Conservation (phyloP, 2,329 filamentous ascomycete genomes). For the Coniochaeta ligniaria region DNA sequence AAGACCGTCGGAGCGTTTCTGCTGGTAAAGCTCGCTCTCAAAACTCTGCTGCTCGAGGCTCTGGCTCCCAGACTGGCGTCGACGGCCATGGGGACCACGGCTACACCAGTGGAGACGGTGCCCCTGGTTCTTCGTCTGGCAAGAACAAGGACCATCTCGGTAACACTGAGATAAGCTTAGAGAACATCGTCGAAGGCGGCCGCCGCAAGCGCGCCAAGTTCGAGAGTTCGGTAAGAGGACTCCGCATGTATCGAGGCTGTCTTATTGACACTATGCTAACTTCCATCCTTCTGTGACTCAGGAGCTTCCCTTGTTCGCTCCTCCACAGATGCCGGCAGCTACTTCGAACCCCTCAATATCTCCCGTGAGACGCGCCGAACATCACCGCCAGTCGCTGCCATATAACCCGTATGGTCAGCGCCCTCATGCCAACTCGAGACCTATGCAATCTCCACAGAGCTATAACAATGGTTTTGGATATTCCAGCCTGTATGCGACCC, state of each 20-base stretch:
- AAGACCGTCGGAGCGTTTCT: constrained; percentile 72
- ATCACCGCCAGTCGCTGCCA: constrained; percentile 65
- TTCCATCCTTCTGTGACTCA: constrained; percentile 27
- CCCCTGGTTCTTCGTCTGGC: constrained; percentile 67
- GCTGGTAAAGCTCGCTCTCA: constrained; percentile 62
- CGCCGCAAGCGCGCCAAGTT: constrained; percentile 90
- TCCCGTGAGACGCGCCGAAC: constrained; percentile 72
- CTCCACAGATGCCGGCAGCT: constrained; percentile 85
- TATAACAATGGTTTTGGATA: constrained; percentile 52
- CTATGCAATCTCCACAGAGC: constrained; percentile 78
- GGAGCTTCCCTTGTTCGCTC: constrained; percentile 94
- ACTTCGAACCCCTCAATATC: constrained; percentile 98
- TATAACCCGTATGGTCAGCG: constrained; percentile 67
- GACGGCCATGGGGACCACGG: constrained; percentile 63
- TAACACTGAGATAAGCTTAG: constrained; percentile 93
- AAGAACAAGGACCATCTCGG: constrained; percentile 80
- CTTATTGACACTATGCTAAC: constrained; percentile 13
- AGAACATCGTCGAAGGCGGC: constrained; percentile 96
- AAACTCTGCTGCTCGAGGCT: constrained; percentile 59
- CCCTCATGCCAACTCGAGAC: constrained; percentile 69
- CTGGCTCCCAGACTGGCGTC: constrained; percentile 31
- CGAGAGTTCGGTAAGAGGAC: constrained; percentile 84
- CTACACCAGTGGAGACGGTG: constrained; percentile 84
- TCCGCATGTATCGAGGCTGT: background rate
- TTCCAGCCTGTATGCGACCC: constrained; percentile 54